phyloP scores from a whole-genome alignment of 2,329 filamentous ascomycete species.

The Monilinia fructigena region DNA sequence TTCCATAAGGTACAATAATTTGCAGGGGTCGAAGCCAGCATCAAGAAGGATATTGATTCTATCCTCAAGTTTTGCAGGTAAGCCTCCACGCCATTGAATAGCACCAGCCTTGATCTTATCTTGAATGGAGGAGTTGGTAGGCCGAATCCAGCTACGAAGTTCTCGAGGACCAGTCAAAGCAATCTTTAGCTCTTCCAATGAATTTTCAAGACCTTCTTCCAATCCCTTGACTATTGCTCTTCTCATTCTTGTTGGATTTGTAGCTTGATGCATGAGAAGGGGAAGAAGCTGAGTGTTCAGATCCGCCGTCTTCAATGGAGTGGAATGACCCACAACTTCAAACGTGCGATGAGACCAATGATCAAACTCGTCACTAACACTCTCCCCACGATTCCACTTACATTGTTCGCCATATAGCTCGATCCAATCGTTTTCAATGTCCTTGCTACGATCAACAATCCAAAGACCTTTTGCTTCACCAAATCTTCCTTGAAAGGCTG shows the following conservation, averaged over 20 bases:
- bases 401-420: slow-evolving; percentile 64
- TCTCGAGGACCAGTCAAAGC: slow-evolving; percentile 51
- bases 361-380: slow-evolving; percentile 41
- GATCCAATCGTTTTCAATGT: slow-evolving; percentile 58
- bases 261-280: slow-evolving; percentile 61
- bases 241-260: slow-evolving; percentile 47
- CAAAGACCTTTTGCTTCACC: slow-evolving; percentile 75
- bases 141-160: slow-evolving; percentile 55
- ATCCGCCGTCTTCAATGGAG: slow-evolving; percentile 49
- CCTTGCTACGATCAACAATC: slow-evolving; percentile 57
- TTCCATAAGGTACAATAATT: slow-evolving; percentile 50
- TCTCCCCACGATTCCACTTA: slow-evolving; percentile 61
- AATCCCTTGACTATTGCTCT: slow-evolving; percentile 51
- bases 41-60: slow-evolving; percentile 54
- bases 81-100: slow-evolving; percentile 30
- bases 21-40: slow-evolving; percentile 56
- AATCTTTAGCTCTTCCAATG: slow-evolving; percentile 52
- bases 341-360: slow-evolving; percentile 58
- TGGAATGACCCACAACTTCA: slow-evolving; percentile 56
- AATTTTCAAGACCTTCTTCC: slow-evolving; percentile 48
- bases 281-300: slow-evolving; percentile 69
- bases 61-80: slow-evolving; percentile 45
- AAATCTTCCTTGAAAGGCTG: slow-evolving; percentile 67
- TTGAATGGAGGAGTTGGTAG: slow-evolving; percentile 45
- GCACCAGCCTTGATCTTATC: slow-evolving; percentile 38